Base-by-base conservation (phyloP, 257 asterid species). In the Gentiana dahurica region DNA sequence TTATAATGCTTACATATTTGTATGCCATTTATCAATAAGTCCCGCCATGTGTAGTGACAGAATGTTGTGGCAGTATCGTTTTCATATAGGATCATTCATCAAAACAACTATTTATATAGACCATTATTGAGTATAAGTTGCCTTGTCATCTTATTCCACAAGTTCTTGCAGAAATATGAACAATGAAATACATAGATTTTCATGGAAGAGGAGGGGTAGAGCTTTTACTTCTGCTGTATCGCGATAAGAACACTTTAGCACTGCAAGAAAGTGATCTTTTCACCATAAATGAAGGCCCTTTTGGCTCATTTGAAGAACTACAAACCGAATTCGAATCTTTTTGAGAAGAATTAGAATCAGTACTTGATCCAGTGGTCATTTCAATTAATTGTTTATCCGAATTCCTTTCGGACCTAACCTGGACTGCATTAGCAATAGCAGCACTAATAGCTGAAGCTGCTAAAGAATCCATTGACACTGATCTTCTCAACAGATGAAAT, bases 221-320 rank as follows among this genome's bases (percentile, higher is more conserved):
- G 34, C 36, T 61, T 64, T 66, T 54, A 65, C 66, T 65, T 71
- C 74, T 70, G 59, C 66, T 63, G 32, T 80, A 68, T 61, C 80
- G 57, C 0, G 79, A 71, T 3, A 66, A 61, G 43, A 72, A 71
- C 24, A 80, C 76, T 33, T 73, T 75, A 0, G 81, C 89, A 55
- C 81, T 75, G 52, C 89, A 79, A 3, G 95, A 80, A 60, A 64
- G 71, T 43, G 93, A 86, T 59, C 89, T 77, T 75, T 76, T 69
- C 59, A 56, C 71, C 4, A 66, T 41, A 3, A 38, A 5, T 36
- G 71, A 66, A 49, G 68, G 24, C 62, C 77, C 75, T 9, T 59
- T 62, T 58, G 59, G 72, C 34, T 51, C 77, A 36, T 33, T 45
- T 48, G 71, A 71, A 36, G 72, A 68, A 50, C 74, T 71, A 6